These are phyloP conservation scores for Hypoxylon crocopeplum DNA, from an alignment of 495 filamentous ascomycete species.

Conservation along the genomic window DNA sequence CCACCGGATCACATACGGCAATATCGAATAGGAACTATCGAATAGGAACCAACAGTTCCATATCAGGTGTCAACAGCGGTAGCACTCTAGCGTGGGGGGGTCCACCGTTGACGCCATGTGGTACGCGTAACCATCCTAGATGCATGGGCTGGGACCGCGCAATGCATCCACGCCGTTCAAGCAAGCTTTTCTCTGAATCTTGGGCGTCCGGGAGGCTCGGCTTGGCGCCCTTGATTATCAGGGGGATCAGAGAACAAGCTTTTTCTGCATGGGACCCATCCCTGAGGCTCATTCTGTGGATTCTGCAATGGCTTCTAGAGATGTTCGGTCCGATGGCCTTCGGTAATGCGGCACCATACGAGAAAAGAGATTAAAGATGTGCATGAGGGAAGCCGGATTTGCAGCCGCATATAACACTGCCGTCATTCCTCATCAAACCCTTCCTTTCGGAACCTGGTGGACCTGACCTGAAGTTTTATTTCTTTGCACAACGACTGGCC, in stretches of 20 bases:
- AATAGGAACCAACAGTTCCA: slow-evolving; percentile 1
- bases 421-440: slow-evolving; percentile 5
- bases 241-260: slow-evolving; percentile 25
- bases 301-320: slow-evolving; percentile 3
- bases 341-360: slow-evolving; percentile 3
- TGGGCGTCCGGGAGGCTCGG: slow-evolving; percentile 3
- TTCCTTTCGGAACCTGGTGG: too few relatives aligned
- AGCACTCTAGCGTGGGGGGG: background rate
- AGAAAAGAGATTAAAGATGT: slow-evolving; percentile 25
- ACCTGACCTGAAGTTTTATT: too few relatives aligned
- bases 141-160: slow-evolving; percentile 6
- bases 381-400: background rate
- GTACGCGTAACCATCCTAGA: background rate
- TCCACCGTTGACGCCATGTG: slow-evolving; percentile 30
- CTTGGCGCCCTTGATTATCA: slow-evolving; percentile 26
- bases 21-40: slow-evolving; percentile 17
- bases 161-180: slow-evolving; percentile 7
- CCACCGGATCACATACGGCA: too few relatives aligned
- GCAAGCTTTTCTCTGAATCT: slow-evolving; percentile 26
- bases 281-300: slow-evolving; percentile 15
- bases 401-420: background rate
- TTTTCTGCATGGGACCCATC: slow-evolving; percentile 20
- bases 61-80: slow-evolving; percentile 6
- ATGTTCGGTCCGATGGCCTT: slow-evolving; percentile 9
- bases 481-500: too few relatives aligned